These are phyloP conservation scores for Mycena galopus DNA, from an alignment of 768 basidiomycete genomes.

Conservation along the genomic window DNA sequence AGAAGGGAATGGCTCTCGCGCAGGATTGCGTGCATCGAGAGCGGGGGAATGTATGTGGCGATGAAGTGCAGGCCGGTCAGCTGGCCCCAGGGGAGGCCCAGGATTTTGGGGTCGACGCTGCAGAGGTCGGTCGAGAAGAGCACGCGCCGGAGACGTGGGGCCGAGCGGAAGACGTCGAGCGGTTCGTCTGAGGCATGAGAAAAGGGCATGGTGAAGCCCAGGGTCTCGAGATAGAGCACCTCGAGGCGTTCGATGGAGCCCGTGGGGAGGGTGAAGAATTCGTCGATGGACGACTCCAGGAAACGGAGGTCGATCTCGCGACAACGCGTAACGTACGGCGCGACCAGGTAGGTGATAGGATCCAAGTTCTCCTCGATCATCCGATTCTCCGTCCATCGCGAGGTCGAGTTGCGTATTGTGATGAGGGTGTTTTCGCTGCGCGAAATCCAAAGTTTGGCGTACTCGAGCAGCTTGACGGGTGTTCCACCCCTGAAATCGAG, in stretches of 20 bases:
- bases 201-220: slow-evolving; percentile 33
- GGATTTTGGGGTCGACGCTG: slow-evolving; percentile 33
- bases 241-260: slow-evolving; percentile 35
- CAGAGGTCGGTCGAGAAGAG: slow-evolving; percentile 36
- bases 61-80: slow-evolving; percentile 36
- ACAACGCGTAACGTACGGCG: slow-evolving; percentile 29
- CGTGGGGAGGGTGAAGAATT: slow-evolving; percentile 33
- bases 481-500: slow-evolving; percentile 32
- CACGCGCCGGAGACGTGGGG: slow-evolving; percentile 34
- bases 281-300: slow-evolving; percentile 35
- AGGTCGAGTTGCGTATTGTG: slow-evolving; percentile 34
- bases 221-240: slow-evolving; percentile 36
- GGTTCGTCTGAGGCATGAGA: slow-evolving; percentile 8
- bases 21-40: slow-evolving; percentile 35
- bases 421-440: slow-evolving; percentile 32
- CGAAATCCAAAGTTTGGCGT: slow-evolving; percentile 33
- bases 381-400: slow-evolving; percentile 24
- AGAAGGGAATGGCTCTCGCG: slow-evolving; percentile 25
- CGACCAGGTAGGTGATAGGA: slow-evolving; percentile 30
- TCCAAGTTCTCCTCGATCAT: slow-evolving; percentile 19
- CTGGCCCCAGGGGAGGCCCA: slow-evolving; percentile 36
- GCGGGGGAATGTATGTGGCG: slow-evolving; percentile 36
- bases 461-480: slow-evolving; percentile 29
- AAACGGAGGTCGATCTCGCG: slow-evolving; percentile 38
- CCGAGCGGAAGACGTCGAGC: slow-evolving; percentile 36